Percentiles rank a stretch among this genome's conserved stretches.
These are phyloP conservation scores for Yamadazyma songkhlaensis DNA, from an alignment of 1,139 yeast species.

Conservation along the genomic window DNA sequence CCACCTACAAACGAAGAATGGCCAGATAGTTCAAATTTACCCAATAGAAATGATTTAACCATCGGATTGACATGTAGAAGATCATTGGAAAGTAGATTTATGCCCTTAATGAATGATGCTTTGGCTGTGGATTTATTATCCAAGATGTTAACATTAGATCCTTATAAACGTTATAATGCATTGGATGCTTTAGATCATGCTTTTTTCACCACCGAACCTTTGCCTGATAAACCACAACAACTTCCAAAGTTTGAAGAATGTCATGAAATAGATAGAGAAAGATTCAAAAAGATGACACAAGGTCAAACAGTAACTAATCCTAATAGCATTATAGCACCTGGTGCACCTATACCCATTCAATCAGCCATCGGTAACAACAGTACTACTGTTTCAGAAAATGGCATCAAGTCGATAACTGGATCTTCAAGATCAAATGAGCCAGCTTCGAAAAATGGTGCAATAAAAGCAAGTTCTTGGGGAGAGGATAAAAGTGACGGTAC, in stretches of 20 bases:
- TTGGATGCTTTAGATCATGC: slow-evolving; percentile 68
- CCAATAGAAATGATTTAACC: slow-evolving; percentile 49
- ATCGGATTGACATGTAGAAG: slow-evolving; percentile 51
- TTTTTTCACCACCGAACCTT: slow-evolving; percentile 66
- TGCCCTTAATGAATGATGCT: slow-evolving; percentile 25
- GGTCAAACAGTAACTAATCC: not conserved
- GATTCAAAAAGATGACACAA: slow-evolving; percentile 36
- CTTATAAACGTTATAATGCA: slow-evolving; percentile 72
- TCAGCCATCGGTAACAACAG: not conserved
- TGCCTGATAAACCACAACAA: slow-evolving; percentile 53
- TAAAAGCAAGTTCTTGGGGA: not conserved
- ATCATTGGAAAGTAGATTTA: slow-evolving; percentile 48
- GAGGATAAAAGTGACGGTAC: too few species aligned
- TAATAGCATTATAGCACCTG: not conserved
- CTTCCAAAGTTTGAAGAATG: slow-evolving; percentile 77
- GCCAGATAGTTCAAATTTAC: slow-evolving; percentile 65
- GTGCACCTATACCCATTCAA: not conserved
- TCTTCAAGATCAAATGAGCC: not conserved
- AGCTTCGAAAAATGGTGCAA: too few species aligned
- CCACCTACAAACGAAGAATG: slow-evolving; percentile 65
- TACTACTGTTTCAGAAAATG: not conserved
- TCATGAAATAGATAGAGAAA: slow-evolving; percentile 81
- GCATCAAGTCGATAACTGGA: too few species aligned
- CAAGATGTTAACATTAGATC: slow-evolving; percentile 62
- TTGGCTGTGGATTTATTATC: slow-evolving; percentile 46